Conservation (phyloP, 495 filamentous ascomycete genomes). For the Neurospora intermedia region DNA sequence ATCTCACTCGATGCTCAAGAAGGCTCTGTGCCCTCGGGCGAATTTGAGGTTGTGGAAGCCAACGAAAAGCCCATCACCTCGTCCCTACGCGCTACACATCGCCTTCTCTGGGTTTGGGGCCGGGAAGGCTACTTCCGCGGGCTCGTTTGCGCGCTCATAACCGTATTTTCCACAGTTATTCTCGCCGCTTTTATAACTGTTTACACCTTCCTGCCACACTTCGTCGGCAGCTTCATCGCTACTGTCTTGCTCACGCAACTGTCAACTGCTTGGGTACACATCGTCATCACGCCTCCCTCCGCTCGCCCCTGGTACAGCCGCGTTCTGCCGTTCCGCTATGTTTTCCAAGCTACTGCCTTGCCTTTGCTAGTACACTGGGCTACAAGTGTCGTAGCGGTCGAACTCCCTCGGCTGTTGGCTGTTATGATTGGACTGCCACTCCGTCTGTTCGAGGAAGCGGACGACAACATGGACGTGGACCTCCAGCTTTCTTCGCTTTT, state of each 20-base stretch:
- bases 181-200: slow-evolving; percentile 15
- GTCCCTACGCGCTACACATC: slow-evolving; percentile 32
- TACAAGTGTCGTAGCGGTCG: slow-evolving; percentile 14
- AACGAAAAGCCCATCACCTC: slow-evolving; percentile 26
- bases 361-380: slow-evolving; percentile 27
- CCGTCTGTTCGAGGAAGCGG: slow-evolving; percentile 5
- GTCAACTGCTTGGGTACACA: slow-evolving; percentile 33
- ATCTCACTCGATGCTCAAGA: slow-evolving; percentile 18
- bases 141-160: slow-evolving; percentile 19
- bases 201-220: slow-evolving; percentile 9
- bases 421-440: slow-evolving; percentile 18
- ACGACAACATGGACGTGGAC: slow-evolving; percentile 3
- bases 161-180: slow-evolving; percentile 4
- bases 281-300: slow-evolving; percentile 32
- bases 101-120: slow-evolving; percentile 26
- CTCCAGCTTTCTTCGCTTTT: slow-evolving; percentile 2
- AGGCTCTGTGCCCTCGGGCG: slow-evolving; percentile 13
- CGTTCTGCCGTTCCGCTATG: slow-evolving; percentile 32
- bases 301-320: slow-evolving; percentile 30
- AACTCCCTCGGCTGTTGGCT: slow-evolving; percentile 19
- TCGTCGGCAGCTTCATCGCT: slow-evolving; percentile 24
- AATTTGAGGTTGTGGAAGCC: not conserved
- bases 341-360: slow-evolving; percentile 32
- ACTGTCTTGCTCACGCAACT: slow-evolving; percentile 27
- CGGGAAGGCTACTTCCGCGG: slow-evolving; percentile 33